These are phyloP conservation scores for Trichoderma afroharzianum DNA, from an alignment of 2,329 filamentous ascomycete genomes.

Conservation along the genomic window DNA sequence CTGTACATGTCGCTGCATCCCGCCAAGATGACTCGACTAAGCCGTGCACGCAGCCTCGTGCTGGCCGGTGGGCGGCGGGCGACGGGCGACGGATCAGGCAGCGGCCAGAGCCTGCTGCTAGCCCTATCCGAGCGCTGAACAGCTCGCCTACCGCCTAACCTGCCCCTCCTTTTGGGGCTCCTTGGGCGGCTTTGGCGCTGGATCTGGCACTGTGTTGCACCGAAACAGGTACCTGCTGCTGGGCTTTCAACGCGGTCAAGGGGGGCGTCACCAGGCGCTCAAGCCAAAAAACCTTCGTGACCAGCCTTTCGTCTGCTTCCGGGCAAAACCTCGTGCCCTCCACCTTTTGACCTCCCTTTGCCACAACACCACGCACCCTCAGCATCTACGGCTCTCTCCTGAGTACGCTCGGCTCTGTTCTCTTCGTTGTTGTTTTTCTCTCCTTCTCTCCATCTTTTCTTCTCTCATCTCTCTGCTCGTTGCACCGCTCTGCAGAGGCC, in stretches of 20 bases:
- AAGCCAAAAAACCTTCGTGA: slow-evolving; percentile 38
- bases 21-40: neutral
- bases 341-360: slow-evolving; percentile 25
- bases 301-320: slow-evolving; percentile 35
- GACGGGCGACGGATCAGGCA: neutral
- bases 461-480: slow-evolving; percentile 29
- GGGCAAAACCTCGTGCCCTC: slow-evolving; percentile 38
- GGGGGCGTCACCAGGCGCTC: slow-evolving; percentile 32
- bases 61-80: neutral
- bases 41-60: neutral
- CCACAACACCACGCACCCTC: slow-evolving; percentile 21
- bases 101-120: slow-evolving; percentile 1
- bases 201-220: slow-evolving; percentile 16
- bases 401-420: slow-evolving; percentile 28
- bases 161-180: neutral
- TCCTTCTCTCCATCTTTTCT: slow-evolving; percentile 25
- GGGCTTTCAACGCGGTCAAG: slow-evolving; percentile 17
- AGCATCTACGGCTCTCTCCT: slow-evolving; percentile 25
- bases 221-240: neutral
- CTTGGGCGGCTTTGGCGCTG: neutral
- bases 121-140: slow-evolving; percentile 4
- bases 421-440: slow-evolving; percentile 29
- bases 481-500: slow-evolving; percentile 34
- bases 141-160: neutral
- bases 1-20: neutral